Evolutionary conservation across 106 monocot species (phyloP), one percentile per base, ranked within the genome.

Genomic region (Acorus calamus): DNA sequence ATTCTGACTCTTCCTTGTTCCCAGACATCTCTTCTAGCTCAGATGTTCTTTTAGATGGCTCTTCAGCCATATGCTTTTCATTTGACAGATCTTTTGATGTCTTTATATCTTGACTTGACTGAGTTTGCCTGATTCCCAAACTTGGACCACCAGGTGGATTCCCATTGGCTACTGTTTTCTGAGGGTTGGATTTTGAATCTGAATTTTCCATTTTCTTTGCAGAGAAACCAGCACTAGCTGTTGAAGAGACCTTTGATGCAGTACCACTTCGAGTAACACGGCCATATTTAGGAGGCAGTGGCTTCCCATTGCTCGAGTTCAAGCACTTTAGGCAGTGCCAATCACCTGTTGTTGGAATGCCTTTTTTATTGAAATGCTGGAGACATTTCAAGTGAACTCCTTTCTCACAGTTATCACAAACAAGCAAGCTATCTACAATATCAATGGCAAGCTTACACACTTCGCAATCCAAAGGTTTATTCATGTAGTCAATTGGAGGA

Each of bases 211-310:
- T 14, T 70, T 42, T 73, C 67, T 76, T 82, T 50, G 77, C 75
- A 64, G 70, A 57, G 65, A 73, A 63, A 67, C 44, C 56, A 47
- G 65, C 79, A 66, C 46, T 54, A 14, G 62, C 46, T 70, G 64
- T 73, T 47, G 83, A 69, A 68, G 83, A 42, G 53, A 52, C 53
- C 74, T 79, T 85, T 14, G 80, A 12, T 11, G 69, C 50, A 48
- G 46, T 47, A 56, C 71, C 56, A 55, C 67, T 79, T 61, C 91
- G 84, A 14, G 96, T 98, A 60, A 98, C 96, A 49, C 80, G 80
- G 52, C 96, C 96, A 88, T 98, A 98, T 74, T 98, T 98, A 45
- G 96, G 91, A 53, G 96, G 87, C 71, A 91, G 75, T 14, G 84
- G 64, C 58, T 85, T 98, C 4, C 96, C 91, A 48, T 88, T 77